Conservation (phyloP, 768 basidiomycete species). For the Serendipita sp. region DNA sequence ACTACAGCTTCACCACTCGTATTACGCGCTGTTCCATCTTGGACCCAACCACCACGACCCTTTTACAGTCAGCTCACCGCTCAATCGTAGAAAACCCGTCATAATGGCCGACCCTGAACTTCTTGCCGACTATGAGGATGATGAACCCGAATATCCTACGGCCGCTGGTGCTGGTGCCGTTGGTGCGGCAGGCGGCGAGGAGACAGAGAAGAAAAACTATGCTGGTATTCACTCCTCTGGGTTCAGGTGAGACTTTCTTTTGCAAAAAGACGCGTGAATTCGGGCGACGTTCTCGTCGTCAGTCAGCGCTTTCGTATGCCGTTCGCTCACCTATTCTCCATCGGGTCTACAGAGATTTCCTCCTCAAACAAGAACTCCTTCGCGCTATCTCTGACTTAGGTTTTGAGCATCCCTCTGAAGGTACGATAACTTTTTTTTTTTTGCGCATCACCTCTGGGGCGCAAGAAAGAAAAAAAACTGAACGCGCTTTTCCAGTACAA, state of each 20-base stretch:
- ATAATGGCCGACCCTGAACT: constrained; percentile 20
- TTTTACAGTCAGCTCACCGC: neutral
- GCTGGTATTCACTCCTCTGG: constrained; percentile 99
- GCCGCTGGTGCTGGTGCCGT: constrained; percentile 24
- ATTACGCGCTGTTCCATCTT: neutral
- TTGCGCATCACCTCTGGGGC: neutral
- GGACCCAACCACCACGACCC: neutral
- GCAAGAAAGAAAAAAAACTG: neutral
- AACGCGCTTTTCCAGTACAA: constrained; percentile 47
- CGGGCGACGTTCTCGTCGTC: constrained; percentile 6
- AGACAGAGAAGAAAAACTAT: constrained; percentile 93
- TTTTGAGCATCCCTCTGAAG: constrained; percentile 99
- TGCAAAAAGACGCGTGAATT: neutral
- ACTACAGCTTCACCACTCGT: neutral
- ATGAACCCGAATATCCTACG: constrained; percentile 19
- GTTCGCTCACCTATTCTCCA: neutral
- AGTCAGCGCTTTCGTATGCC: neutral
- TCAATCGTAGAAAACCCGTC: neutral
- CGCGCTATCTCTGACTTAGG: constrained; percentile 98
- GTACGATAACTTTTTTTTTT: constrained; percentile 27
- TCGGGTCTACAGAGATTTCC: constrained; percentile 58
- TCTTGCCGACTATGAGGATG: constrained; percentile 23
- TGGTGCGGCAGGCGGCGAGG: constrained; percentile 37
- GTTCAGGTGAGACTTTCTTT: constrained; percentile 52
- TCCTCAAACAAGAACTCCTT: constrained; percentile 91